Evolutionary conservation across 2,329 filamentous ascomycete genomes (phyloP).

Genomic region (Colletotrichum sp.): DNA sequence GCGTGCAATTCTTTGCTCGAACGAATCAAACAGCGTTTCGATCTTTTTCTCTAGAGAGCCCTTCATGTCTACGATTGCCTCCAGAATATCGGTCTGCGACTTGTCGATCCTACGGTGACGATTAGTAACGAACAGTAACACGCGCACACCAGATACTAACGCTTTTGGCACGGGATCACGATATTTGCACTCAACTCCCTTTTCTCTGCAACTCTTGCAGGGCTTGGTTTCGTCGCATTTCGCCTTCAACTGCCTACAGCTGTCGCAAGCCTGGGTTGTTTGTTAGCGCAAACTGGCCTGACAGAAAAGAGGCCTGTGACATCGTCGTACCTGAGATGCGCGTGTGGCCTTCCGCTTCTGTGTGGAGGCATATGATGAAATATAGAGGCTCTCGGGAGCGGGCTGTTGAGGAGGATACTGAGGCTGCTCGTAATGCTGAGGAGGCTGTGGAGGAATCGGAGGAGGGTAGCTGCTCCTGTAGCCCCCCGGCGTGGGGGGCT

Average conservation of each 20-base stretch:
- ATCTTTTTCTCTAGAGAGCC: conserved; percentile 19
- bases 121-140: conserved; percentile 29
- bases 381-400: conserved; percentile 41
- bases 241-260: conserved; percentile 84
- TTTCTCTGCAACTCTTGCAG: conserved; percentile 87
- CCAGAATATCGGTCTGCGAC: conserved; percentile 63
- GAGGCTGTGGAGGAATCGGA: conserved; percentile 36
- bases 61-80: conserved; percentile 47
- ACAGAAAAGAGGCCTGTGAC: background rate
- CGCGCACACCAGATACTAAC: conserved; percentile 58
- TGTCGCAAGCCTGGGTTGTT: conserved; percentile 79
- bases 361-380: conserved; percentile 47
- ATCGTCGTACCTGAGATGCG: conserved; percentile 61
- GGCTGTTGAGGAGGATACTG: conserved; percentile 29
- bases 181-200: conserved; percentile 83
- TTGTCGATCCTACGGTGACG: conserved; percentile 58
- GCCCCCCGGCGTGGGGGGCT: conserved; percentile 46
- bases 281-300: conserved; percentile 7
- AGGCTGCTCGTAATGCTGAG: conserved; percentile 34
- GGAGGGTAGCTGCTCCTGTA: conserved; percentile 49
- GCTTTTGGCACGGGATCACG: conserved; percentile 91
- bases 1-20: background rate
- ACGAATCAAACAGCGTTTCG: background rate
- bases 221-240: conserved; percentile 90
- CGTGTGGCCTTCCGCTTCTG: conserved; percentile 69